These are phyloP conservation scores for Leccinum longicurvipes DNA, from an alignment of 768 basidiomycete species.

Conservation along the genomic window DNA sequence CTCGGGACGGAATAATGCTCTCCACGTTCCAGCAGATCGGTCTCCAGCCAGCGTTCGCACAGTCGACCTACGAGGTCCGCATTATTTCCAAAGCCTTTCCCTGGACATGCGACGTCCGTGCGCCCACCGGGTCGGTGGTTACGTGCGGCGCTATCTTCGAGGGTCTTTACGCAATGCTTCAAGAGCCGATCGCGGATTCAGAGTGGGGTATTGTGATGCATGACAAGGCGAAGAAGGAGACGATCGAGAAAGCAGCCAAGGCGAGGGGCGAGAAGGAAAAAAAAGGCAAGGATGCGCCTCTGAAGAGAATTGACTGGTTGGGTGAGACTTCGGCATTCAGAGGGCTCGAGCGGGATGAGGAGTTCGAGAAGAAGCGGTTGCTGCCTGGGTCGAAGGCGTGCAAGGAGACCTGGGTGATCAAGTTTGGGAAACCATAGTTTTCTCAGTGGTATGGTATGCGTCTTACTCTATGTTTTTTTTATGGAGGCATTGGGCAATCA, in stretches of 20 bases:
- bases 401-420: constrained; percentile 60
- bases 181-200: constrained; percentile 55
- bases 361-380: constrained; percentile 47
- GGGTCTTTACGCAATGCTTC: constrained; percentile 45
- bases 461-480: neutral
- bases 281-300: constrained; percentile 23
- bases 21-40: constrained; percentile 41
- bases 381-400: constrained; percentile 42
- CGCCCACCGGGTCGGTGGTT: constrained; percentile 25
- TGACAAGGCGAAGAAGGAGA: constrained; percentile 42
- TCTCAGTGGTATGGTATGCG: neutral
- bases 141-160: constrained; percentile 58
- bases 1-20: constrained; percentile 40
- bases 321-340: constrained; percentile 57
- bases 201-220: constrained; percentile 60
- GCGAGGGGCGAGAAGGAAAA: constrained; percentile 39
- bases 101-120: constrained; percentile 58
- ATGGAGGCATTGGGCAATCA: neutral
- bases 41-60: constrained; percentile 36
- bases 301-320: constrained; percentile 63
- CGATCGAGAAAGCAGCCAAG: constrained; percentile 50
- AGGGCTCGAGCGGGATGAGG: constrained; percentile 60
- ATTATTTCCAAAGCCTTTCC: constrained; percentile 63
- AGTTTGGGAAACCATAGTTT: constrained; percentile 36
- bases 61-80: constrained; percentile 37